Percentiles rank a stretch among this genome's conserved stretches.
phyloP scores from a whole-genome alignment of 805 yeast genomes.

The Ascoidea rubescens region DNA sequence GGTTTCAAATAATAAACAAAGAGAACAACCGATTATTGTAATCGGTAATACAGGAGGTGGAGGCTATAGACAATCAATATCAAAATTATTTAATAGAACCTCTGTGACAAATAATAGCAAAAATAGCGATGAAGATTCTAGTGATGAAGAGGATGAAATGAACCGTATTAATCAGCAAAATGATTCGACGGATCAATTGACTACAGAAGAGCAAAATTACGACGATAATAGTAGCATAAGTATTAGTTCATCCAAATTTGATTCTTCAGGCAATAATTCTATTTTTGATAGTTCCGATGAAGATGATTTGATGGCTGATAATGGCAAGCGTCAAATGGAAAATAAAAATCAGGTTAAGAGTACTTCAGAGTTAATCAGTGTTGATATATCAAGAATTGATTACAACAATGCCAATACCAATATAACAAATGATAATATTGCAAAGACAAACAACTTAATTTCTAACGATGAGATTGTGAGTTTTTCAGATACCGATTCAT shows the following conservation, averaged over 20 bases:
- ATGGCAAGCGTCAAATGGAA: neutral
- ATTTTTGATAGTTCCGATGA: neutral
- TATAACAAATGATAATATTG: neutral
- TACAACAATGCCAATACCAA: constrained; percentile 5
- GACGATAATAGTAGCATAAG: neutral
- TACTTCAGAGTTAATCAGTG: neutral
- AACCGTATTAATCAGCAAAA: constrained; percentile 8
- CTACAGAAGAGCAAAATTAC: neutral
- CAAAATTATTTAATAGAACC: neutral
- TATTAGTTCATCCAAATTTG: neutral
- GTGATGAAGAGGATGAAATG: constrained; percentile 5
- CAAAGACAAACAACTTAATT: neutral
- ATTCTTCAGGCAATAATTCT: neutral
- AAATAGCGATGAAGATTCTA: neutral
- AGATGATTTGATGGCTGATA: neutral
- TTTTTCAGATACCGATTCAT: neutral
- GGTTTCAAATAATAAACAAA: too few relatives aligned
- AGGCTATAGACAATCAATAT: neutral
- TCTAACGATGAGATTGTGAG: neutral
- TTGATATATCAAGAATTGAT: neutral
- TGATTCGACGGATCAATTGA: neutral
- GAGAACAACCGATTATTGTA: neutral
- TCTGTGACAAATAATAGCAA: neutral
- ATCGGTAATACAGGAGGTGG: neutral
- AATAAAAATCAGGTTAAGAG: neutral